These are phyloP conservation scores for Cochlearia excelsa DNA, from an alignment of 345 rosid species.

Conservation along the genomic window DNA sequence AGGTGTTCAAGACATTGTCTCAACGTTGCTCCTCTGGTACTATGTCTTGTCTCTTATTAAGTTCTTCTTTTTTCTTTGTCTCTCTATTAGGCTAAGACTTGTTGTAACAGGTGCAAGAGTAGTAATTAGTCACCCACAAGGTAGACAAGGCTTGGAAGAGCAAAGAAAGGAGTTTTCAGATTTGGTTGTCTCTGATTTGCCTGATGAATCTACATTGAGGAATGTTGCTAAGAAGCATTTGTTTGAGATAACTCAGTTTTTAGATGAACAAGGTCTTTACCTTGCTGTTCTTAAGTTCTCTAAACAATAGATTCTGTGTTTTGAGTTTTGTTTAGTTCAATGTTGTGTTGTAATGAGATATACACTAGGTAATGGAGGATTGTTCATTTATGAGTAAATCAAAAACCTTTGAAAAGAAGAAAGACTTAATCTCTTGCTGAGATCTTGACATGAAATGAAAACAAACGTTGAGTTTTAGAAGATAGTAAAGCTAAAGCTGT, in stretches of 20 bases:
- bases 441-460: conserved; percentile 29
- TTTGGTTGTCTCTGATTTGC: conserved; percentile 65
- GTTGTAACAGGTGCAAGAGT: conserved; percentile 66
- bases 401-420: conserved; percentile 21
- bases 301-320: conserved; percentile 19
- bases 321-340: not conserved
- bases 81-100: conserved; percentile 4
- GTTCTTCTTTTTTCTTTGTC: conserved; percentile 7
- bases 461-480: conserved; percentile 34
- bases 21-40: conserved; percentile 67
- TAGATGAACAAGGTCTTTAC: conserved; percentile 67
- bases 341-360: conserved; percentile 21
- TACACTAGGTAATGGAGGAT: conserved; percentile 10
- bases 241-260: conserved; percentile 52
- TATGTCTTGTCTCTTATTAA: not conserved
- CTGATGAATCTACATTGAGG: conserved; percentile 60
- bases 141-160: conserved; percentile 59
- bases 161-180: conserved; percentile 61
- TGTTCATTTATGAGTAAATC: conserved; percentile 14
- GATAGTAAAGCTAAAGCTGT: conserved; percentile 63
- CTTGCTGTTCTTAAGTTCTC: conserved; percentile 59
- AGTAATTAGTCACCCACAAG: conserved; percentile 77
- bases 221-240: conserved; percentile 50
- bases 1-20: conserved; percentile 51
- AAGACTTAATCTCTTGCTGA: conserved; percentile 4